Base-by-base conservation (phyloP, 2,329 filamentous ascomycete genomes). In the Trichoderma aggressivum region DNA sequence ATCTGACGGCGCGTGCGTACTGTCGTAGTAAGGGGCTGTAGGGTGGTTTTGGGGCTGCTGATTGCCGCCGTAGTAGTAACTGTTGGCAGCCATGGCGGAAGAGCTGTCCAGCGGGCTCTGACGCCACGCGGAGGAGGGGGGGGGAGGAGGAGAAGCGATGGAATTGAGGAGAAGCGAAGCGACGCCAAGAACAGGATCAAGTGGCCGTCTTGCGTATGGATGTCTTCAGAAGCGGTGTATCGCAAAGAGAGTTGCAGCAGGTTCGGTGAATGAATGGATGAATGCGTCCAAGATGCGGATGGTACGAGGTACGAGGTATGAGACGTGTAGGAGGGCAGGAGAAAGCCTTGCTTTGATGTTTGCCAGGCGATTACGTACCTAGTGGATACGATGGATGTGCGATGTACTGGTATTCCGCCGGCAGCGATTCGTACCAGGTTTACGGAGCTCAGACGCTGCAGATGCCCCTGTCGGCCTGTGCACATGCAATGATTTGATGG, bases 71-170 rank as follows among this genome's bases (percentile, higher is more conserved):
- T 81, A 75, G 75, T 92, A 92, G 81, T 92, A 92, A 76, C 91
- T 88, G 82, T 90, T 87, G 82, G 87, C 84, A 58, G 89, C 86
- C 89, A 91, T 91, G 76, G 67, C 84, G 79, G 74, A 72, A 69
- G 73, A 50, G 70, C 50, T 32, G 58, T 60, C 39, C 56, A 47
- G 47, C 66, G 43, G 53, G 53, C 71, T 66, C 59, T 70, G 47
- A 16, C 26, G 32, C 58, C 50, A 56, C 63, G 70, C 32, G 34
- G 53, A 68, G 53, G 28, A 30, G 67, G 26, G 5, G 26, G 26
- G 5, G 26, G 26, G 34, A 68, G 53, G 21, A 30, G 67, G 4
- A 55, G n/a, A 65, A 28, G 7, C 18, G 12, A 66, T 26, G 32
- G 53, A 30, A 56, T 36, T 28, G 50, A 67, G 28, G 12, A 28